Evolutionary conservation across 352 stramenopile genomes (phyloP).

Genomic region (Phytophthora nicotianae): DNA sequence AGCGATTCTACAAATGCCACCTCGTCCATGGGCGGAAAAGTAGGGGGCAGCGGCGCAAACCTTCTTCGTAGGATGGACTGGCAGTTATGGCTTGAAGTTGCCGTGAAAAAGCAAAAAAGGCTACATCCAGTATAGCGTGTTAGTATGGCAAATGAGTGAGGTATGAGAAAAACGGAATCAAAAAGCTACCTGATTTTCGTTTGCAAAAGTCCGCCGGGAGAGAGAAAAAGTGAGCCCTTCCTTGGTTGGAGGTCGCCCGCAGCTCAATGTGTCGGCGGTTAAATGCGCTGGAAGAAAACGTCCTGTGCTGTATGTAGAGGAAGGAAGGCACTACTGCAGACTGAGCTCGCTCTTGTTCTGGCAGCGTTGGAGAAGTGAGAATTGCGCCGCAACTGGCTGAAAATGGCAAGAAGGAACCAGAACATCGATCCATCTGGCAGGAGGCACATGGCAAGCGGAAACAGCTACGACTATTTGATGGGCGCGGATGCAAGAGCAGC

Average conservation of each 20-base stretch:
- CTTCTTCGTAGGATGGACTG: constrained; percentile 26
- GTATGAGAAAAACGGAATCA: constrained; percentile 18
- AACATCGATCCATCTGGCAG: constrained; percentile 15
- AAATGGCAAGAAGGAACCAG: constrained; percentile 13
- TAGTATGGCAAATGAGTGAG: constrained; percentile 17
- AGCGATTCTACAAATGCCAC: constrained; percentile 75
- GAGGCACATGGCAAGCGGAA: constrained; percentile 16
- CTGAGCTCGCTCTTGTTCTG: neutral
- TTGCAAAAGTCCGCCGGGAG: neutral
- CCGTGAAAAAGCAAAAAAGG: constrained; percentile 13
- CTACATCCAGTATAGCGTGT: constrained; percentile 1
- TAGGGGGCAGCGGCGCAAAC: neutral
- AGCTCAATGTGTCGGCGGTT: constrained; percentile 1
- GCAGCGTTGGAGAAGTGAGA: constrained; percentile 2
- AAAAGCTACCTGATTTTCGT: constrained; percentile 31
- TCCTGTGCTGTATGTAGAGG: neutral
- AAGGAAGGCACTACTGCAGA: neutral
- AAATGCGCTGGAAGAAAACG: neutral
- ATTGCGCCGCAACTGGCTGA: neutral
- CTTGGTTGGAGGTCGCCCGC: neutral
- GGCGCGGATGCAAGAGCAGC: neutral
- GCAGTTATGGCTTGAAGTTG: constrained; percentile 33
- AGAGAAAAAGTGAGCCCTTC: constrained; percentile 10
- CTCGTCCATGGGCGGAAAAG: constrained; percentile 50
- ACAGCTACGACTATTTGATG: constrained; percentile 7